Base-by-base conservation (phyloP, 441 rosid species). In the Populus hybrid region DNA sequence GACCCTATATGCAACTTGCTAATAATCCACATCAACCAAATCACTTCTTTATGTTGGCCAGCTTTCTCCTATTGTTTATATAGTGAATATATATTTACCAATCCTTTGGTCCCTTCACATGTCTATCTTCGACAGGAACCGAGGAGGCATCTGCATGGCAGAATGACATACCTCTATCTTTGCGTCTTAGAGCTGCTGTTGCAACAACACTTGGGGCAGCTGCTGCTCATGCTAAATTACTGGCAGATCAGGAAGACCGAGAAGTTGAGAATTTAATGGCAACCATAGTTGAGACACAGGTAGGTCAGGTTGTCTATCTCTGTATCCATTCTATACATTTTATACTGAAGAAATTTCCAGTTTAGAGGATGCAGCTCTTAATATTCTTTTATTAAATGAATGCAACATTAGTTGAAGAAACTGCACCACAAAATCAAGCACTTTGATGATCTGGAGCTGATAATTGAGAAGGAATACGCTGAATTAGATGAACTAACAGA, bases 171-270 rank as follows among this genome's bases (percentile, higher is more conserved):
- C 99, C 98, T 71, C 68, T 88, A 70, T 89, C 87, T 75, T 78
- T 95, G 80, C 88, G 87, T 71, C 88, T 92, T 76, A 90, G 95
- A 87, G 90, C 91, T 61, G 91, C 93, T n/a, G 87, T 88, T 78
- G 95, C 88, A 69, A 89, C 94, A 36, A 92, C 94, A 70, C 89
- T 92, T 40, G 98, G 97, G 82, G 88, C 93, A 5, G 92, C 89
- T 65, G 94, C 95, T 76, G 93, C 94, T 83, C 89, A 82, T 68
- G 97, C 97, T 16, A 95, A 92, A 82, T 64, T 89, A 75, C 84
- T 94, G 90, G 99, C 91, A 26, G 92, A 83, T 78, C 92, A 90
- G 81, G 99, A 95, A 87, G 97, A 90, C 68, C 82, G 81, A 79
- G 95, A 94, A 81, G 90, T 89, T 79, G 92, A 90, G 78, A 82